Evolutionary conservation across 805 yeast genomes (phyloP).

Genomic region (Lachancea kluyveri): DNA sequence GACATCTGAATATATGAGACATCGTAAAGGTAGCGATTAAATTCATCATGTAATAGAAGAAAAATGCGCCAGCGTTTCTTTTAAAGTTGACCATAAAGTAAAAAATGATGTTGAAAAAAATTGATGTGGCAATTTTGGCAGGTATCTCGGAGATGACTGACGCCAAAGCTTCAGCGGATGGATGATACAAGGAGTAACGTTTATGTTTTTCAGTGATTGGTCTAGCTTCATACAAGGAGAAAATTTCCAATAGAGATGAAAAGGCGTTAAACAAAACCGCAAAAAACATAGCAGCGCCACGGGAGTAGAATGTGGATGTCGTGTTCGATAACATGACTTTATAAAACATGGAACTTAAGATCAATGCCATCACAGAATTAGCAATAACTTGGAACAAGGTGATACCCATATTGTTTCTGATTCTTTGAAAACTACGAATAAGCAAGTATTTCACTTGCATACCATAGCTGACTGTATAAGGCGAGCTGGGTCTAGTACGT

Average conservation of each 20-base stretch:
- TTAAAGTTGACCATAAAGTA: conserved; percentile 51
- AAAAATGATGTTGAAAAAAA: conserved; percentile 43
- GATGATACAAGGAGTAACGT: conserved; percentile 50
- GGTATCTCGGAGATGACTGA: conserved; percentile 48
- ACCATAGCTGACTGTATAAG: conserved; percentile 45
- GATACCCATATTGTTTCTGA: conserved; percentile 44
- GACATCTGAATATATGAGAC: conserved; percentile 50
- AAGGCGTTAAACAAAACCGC: conserved; percentile 59
- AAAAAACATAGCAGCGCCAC: conserved; percentile 64
- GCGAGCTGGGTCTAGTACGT: conserved; percentile 39
- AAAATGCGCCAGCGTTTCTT: conserved; percentile 47
- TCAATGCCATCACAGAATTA: conserved; percentile 46
- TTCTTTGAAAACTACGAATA: conserved; percentile 43
- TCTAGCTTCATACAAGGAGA: conserved; percentile 48
- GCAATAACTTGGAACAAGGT: conserved; percentile 37
- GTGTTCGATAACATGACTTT: conserved; percentile 33
- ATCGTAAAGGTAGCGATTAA: conserved; percentile 41
- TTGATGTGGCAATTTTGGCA: conserved; percentile 37
- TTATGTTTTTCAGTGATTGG: conserved; percentile 55
- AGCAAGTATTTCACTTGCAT: conserved; percentile 47
- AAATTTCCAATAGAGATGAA: conserved; percentile 52
- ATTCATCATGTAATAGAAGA: conserved; percentile 43
- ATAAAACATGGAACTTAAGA: conserved; percentile 53
- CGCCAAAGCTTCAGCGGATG: conserved; percentile 54
- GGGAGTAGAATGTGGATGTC: conserved; percentile 44